Percentiles rank a stretch among this genome's conserved stretches.
Evolutionary conservation across 2,329 filamentous ascomycete species (phyloP).

Genomic region (Penicillium sp.): DNA sequence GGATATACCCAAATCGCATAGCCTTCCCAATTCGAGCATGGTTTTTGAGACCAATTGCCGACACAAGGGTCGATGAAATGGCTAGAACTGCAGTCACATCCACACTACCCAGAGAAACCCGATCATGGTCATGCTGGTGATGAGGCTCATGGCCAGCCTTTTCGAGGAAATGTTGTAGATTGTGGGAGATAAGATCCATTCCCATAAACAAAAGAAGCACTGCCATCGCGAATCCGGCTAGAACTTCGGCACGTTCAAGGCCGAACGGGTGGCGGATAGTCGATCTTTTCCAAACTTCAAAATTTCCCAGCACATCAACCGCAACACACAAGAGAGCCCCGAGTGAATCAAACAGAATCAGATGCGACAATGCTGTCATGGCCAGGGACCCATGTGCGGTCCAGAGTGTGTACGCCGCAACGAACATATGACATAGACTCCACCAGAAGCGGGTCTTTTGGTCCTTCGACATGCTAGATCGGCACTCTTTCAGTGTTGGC

Average conservation of each 20-base stretch:
- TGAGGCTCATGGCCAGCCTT: constrained; percentile 71
- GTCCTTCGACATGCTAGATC: constrained; percentile 82
- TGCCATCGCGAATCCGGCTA: constrained; percentile 93
- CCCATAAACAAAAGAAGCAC: constrained; percentile 97
- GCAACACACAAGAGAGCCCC: constrained; percentile 87
- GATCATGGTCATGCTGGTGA: constrained; percentile 64
- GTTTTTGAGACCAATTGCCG: constrained; percentile 82
- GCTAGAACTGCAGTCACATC: constrained; percentile 79
- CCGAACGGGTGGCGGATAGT: constrained; percentile 92
- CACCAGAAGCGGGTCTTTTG: constrained; percentile 81
- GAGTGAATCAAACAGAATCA: constrained; percentile 93
- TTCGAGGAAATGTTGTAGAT: constrained; percentile 88
- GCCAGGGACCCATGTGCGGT: constrained; percentile 81
- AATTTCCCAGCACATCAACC: constrained; percentile 92
- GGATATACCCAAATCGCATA: constrained; percentile 81
- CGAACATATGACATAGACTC: constrained; percentile 82
- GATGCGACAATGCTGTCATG: constrained; percentile 85
- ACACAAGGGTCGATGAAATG: constrained; percentile 77
- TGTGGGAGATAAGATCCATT: constrained; percentile 91
- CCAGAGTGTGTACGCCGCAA: constrained; percentile 83
- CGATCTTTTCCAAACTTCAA: constrained; percentile 94
- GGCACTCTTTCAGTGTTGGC: constrained; percentile 83
- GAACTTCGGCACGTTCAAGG: constrained; percentile 85
- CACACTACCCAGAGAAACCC: constrained; percentile 70
- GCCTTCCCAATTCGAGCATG: constrained; percentile 88